phyloP scores from a whole-genome alignment of 805 yeast genomes.

The Starmerella apicola region DNA sequence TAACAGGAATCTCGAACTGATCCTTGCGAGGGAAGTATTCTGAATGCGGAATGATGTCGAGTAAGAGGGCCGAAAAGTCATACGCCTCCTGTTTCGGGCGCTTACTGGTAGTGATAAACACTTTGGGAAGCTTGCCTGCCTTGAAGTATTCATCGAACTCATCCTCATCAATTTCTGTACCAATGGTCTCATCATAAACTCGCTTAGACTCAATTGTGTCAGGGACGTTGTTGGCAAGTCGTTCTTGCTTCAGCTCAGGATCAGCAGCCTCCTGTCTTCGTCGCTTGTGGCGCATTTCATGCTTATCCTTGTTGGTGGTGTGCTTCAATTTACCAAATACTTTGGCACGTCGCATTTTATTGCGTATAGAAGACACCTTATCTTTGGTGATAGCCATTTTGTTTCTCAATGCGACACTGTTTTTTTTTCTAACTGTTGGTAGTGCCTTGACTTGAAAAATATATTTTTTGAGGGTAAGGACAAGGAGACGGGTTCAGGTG shows the following conservation, averaged over 20 bases:
- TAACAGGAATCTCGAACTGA: slow-evolving; percentile 74
- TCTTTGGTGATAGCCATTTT: slow-evolving; percentile 22
- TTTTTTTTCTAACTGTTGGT: not conserved
- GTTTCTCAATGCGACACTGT: too few relatives aligned
- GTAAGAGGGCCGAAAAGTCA: slow-evolving; percentile 74
- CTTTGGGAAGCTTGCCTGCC: slow-evolving; percentile 59
- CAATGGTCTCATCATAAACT: slow-evolving; percentile 74
- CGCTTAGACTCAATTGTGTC: slow-evolving; percentile 74
- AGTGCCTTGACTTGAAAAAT: not conserved
- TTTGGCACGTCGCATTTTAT: slow-evolving; percentile 70
- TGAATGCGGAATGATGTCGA: slow-evolving; percentile 74
- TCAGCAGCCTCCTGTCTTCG: slow-evolving; percentile 78
- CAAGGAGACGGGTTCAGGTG: too few relatives aligned
- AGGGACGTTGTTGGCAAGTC: slow-evolving; percentile 67
- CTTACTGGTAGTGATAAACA: slow-evolving; percentile 78
- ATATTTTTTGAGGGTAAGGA: slow-evolving; percentile 4
- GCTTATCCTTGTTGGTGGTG: slow-evolving; percentile 63
- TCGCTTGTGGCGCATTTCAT: slow-evolving; percentile 62
- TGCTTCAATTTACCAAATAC: slow-evolving; percentile 61
- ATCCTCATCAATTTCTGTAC: slow-evolving; percentile 34
- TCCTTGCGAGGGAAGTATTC: slow-evolving; percentile 79
- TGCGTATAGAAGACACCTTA: slow-evolving; percentile 39
- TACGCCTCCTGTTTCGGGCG: slow-evolving; percentile 77
- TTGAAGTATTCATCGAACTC: slow-evolving; percentile 46
- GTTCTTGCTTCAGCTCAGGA: slow-evolving; percentile 69